phyloP scores from a whole-genome alignment of 2,329 filamentous ascomycete genomes.

The Escovopsis weberi region DNA sequence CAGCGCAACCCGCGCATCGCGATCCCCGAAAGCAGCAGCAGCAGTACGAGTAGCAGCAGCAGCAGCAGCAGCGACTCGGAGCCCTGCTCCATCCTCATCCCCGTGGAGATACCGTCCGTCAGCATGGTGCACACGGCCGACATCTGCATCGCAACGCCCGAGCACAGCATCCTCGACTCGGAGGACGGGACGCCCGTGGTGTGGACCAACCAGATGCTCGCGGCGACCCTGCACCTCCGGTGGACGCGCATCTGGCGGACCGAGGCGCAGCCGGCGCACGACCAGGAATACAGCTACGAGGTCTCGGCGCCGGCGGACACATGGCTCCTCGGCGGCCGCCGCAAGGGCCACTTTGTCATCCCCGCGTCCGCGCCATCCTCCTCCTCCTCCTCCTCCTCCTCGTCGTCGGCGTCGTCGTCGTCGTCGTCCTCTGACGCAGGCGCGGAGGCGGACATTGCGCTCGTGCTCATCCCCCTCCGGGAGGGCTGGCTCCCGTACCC shows the following conservation, averaged over 20 bases:
- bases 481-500: conserved; percentile 69
- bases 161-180: conserved; percentile 16
- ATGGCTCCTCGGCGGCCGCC: conserved; percentile 75
- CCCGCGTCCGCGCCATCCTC: conserved; percentile 7
- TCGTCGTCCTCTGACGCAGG: conserved; percentile 29
- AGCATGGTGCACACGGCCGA: conserved; percentile 71
- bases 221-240: conserved; percentile 44
- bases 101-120: conserved; percentile 76
- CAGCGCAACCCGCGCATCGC: conserved; percentile 13
- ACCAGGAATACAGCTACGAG: conserved; percentile 71
- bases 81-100: conserved; percentile 60
- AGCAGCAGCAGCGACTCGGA: conserved; percentile 12
- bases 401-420: conserved; percentile 3
- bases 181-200: conserved; percentile 29
- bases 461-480: conserved; percentile 68
- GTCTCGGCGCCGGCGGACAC: conserved; percentile 57
- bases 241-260: conserved; percentile 52
- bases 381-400: no score
- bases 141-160: conserved; percentile 35
- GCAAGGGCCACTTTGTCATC: conserved; percentile 63
- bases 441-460: conserved; percentile 43
- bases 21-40: conserved; percentile 10
- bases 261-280: conserved; percentile 21
- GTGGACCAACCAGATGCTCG: conserved; percentile 48
- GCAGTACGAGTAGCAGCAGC: no score